Conservation (phyloP, 2,329 filamentous ascomycete genomes). For the Arthrobotrys sinensis region DNA sequence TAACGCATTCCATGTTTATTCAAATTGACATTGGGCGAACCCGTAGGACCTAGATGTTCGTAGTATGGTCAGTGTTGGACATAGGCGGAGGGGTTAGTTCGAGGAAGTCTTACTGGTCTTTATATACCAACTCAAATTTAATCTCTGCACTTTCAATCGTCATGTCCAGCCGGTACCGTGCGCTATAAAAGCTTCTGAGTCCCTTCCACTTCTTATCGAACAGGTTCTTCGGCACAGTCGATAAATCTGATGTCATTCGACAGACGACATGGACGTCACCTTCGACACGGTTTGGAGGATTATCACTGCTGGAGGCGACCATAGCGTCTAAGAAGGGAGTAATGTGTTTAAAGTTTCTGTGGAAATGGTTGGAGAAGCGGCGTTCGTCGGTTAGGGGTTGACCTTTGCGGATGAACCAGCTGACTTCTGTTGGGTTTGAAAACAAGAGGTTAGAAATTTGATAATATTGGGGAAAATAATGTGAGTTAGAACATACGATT, state of each 20-base stretch:
- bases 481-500: conserved; percentile 35
- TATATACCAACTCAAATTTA: conserved; percentile 60
- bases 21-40: conserved; percentile 55
- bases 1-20: conserved; percentile 27
- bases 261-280: conserved; percentile 58
- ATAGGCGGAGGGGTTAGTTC: neutral
- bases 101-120: conserved; percentile 38
- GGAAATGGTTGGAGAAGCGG: conserved; percentile 58
- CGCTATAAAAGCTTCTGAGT: conserved; percentile 56
- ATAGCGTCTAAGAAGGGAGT: conserved; percentile 59
- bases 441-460: conserved; percentile 16
- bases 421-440: conserved; percentile 30
- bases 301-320: conserved; percentile 59
- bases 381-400: conserved; percentile 60
- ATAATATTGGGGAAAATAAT: neutral
- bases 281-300: conserved; percentile 54
- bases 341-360: conserved; percentile 56
- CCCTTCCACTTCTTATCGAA: conserved; percentile 60
- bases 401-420: conserved; percentile 60
- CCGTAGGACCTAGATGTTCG: conserved; percentile 39
- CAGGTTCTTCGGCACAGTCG: conserved; percentile 44
- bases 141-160: conserved; percentile 60
- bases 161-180: conserved; percentile 57
- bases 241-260: conserved; percentile 56
- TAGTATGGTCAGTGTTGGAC: neutral